phyloP scores from a whole-genome alignment of 1,139 yeast species.

The Kodamaea ohmeri region DNA sequence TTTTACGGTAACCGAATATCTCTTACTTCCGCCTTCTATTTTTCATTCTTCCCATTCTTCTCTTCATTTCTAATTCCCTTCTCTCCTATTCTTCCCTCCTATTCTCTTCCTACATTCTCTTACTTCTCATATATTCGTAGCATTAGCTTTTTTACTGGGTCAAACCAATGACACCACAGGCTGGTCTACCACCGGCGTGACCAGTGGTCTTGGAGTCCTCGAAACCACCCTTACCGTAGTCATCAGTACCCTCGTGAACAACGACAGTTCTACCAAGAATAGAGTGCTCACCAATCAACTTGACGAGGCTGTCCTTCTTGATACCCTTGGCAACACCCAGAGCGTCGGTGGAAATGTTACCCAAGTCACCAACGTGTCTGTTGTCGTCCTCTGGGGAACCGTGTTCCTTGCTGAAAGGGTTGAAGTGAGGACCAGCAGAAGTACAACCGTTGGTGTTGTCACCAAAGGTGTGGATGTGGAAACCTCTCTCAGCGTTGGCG shows the following conservation, averaged over 20 bases:
- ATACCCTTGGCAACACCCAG: conserved; percentile 88
- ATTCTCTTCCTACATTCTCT: neutral
- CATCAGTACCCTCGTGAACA: conserved; percentile 92
- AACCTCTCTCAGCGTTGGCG: conserved; percentile 86
- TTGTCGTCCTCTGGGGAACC: conserved; percentile 89
- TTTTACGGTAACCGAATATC: neutral
- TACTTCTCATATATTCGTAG: neutral
- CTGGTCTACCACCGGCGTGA: conserved; percentile 98
- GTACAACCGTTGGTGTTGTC: conserved; percentile 99
- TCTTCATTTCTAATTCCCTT: neutral
- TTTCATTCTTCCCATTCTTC: neutral
- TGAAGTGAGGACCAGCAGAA: conserved; percentile 98
- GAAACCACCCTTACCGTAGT: conserved; percentile 94
- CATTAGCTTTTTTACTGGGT: conserved; percentile 30
- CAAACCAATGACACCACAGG: conserved; percentile 97
- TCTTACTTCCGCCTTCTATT: neutral
- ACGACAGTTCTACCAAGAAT: conserved; percentile 95
- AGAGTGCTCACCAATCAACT: conserved; percentile 81
- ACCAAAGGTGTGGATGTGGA: conserved; percentile 98
- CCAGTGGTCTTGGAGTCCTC: conserved; percentile 96
- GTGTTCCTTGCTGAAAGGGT: conserved; percentile 86
- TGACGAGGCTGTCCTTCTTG: conserved; percentile 71
- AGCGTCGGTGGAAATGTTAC: conserved; percentile 86
- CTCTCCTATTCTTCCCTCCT: neutral
- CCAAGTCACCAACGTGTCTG: conserved; percentile 98